These are phyloP conservation scores for Larix kaempferi DNA, from an alignment of 75 land plant species.

Conservation along the genomic window DNA sequence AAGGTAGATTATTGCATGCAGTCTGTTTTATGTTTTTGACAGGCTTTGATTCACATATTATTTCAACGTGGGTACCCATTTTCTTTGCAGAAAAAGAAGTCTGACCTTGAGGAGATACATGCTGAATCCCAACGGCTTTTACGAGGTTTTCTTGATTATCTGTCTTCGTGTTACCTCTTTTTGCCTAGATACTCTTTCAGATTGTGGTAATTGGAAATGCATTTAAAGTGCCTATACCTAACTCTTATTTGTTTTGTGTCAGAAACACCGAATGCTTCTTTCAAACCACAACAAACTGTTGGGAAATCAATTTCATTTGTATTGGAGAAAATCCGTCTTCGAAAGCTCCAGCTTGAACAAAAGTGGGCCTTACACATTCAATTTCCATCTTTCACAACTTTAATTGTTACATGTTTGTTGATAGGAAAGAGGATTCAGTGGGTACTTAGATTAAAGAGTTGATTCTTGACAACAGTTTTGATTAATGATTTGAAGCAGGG, in stretches of 20 bases:
- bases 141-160: constrained; percentile 49
- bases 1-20: constrained; percentile 20
- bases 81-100: constrained; percentile 39
- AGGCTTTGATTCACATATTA: background rate
- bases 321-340: constrained; percentile 72
- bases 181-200: background rate
- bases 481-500: constrained; percentile 3
- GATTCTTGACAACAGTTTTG: background rate
- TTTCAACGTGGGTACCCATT: background rate
- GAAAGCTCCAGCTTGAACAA: constrained; percentile 60
- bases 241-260: constrained; percentile 5
- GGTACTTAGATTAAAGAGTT: background rate
- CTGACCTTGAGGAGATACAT: constrained; percentile 43
- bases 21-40: constrained; percentile 1
- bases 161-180: background rate
- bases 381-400: background rate
- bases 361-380: constrained; percentile 11
- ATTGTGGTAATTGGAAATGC: background rate
- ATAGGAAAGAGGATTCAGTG: background rate
- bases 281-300: constrained; percentile 39
- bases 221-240: background rate
- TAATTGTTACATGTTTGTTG: background rate
- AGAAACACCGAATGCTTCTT: constrained; percentile 77
- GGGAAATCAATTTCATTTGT: constrained; percentile 81
- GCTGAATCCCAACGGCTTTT: constrained; percentile 85